Conservation (phyloP, 208 protist species). For the Plasmodiophora brassicae region DNA sequence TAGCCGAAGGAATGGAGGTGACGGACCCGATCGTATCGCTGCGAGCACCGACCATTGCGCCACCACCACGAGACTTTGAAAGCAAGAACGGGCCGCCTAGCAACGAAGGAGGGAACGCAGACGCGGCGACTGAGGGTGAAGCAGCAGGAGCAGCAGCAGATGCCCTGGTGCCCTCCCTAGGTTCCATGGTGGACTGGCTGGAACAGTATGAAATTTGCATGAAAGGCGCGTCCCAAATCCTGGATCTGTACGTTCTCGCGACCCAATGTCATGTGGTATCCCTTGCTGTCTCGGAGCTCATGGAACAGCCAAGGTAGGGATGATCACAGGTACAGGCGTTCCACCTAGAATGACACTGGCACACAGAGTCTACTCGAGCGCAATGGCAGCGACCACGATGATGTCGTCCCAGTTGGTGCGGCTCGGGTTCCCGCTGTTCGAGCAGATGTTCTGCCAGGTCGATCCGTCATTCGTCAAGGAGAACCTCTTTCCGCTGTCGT, state of each 20-base stretch:
- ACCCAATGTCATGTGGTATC: not conserved
- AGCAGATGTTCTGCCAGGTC: not conserved
- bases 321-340: not conserved
- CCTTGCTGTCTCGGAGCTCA: not conserved
- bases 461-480: not conserved
- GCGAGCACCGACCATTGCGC: too few species aligned
- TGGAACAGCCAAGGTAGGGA: conserved; percentile 8
- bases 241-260: not conserved
- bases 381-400: not conserved
- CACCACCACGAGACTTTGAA: too few species aligned
- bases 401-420: conserved; percentile 7
- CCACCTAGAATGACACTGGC: not conserved
- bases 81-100: too few species aligned
- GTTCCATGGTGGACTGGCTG: not conserved
- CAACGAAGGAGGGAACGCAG: too few species aligned
- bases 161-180: too few species aligned
- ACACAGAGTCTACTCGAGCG: conserved; percentile 9
- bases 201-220: not conserved
- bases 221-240: not conserved
- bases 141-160: too few species aligned
- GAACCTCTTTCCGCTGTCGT: conserved; percentile 15
- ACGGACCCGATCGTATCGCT: too few species aligned
- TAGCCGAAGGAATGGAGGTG: too few species aligned
- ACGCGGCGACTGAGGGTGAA: too few species aligned
- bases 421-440: not conserved